phyloP scores from a whole-genome alignment of 75 land plant species.

The Azolla pinnata region DNA sequence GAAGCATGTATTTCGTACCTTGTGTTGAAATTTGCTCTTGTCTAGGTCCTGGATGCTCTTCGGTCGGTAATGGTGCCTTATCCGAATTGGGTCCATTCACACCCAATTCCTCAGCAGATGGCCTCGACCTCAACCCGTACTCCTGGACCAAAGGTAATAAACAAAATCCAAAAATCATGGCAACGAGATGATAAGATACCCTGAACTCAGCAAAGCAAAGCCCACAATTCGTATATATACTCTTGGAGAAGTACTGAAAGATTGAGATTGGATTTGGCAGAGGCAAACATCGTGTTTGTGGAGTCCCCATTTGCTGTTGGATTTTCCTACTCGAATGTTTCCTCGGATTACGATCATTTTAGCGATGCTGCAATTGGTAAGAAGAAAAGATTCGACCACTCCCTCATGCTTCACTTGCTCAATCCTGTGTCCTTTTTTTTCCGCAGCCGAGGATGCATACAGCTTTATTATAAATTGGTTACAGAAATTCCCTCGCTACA shows the following conservation, averaged over 20 bases:
- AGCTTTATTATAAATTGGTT: conserved; percentile 49
- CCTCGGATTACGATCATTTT: conserved; percentile 5
- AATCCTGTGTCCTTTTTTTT: no score
- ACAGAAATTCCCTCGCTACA: conserved; percentile 42
- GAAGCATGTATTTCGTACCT: no score
- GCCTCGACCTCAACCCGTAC: conserved; percentile 12
- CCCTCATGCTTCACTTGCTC: not conserved
- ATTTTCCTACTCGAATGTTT: conserved; percentile 24
- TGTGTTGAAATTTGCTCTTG: no score
- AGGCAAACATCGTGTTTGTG: conserved; percentile 32
- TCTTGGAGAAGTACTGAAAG: no score
- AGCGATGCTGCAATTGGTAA: conserved; percentile 17
- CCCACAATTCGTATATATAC: not conserved
- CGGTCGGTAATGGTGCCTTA: conserved; percentile 25
- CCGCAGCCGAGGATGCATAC: conserved; percentile 41
- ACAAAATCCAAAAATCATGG: not conserved
- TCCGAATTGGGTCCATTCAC: conserved; percentile 29
- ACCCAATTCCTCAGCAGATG: conserved; percentile 5
- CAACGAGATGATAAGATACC: no score
- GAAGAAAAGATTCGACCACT: not conserved
- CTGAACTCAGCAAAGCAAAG: no score
- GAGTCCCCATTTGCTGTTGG: conserved; percentile 33
- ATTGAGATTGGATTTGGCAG: no score
- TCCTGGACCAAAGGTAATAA: conserved; percentile 17
- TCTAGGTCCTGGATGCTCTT: conserved; percentile 34